These are phyloP conservation scores for Arthroderma uncinatum DNA, from an alignment of 2,329 filamentous ascomycete species.

Conservation along the genomic window DNA sequence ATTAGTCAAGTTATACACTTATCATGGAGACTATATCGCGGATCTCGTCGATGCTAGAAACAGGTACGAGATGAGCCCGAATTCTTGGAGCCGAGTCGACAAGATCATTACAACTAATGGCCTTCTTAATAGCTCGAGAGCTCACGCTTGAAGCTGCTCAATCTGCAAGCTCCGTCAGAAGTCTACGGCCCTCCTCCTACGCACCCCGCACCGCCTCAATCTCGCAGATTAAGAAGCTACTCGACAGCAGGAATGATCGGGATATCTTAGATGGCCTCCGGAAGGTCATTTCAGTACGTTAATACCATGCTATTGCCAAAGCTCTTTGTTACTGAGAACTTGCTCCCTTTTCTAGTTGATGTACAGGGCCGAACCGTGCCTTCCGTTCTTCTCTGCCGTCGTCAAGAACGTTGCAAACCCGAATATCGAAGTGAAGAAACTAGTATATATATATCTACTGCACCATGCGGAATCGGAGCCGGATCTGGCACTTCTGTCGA, in stretches of 20 bases:
- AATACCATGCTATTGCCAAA: background rate
- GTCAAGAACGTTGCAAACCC: slow-evolving; percentile 96
- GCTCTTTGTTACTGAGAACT: background rate
- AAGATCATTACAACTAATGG: slow-evolving; percentile 5
- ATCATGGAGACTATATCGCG: slow-evolving; percentile 90
- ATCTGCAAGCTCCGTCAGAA: slow-evolving; percentile 54
- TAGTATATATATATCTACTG: slow-evolving; percentile 96
- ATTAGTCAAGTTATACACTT: background rate
- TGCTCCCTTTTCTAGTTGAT: slow-evolving; percentile 59
- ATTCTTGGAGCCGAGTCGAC: background rate
- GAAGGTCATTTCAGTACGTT: slow-evolving; percentile 66
- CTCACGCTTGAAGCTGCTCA: slow-evolving; percentile 94
- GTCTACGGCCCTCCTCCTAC: slow-evolving; percentile 42
- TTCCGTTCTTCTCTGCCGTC: slow-evolving; percentile 92
- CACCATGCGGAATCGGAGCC: slow-evolving; percentile 94
- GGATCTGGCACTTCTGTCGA: slow-evolving; percentile 86
- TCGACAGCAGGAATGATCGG: slow-evolving; percentile 86
- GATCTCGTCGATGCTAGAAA: slow-evolving; percentile 89
- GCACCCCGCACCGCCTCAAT: slow-evolving; percentile 57
- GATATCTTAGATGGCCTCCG: slow-evolving; percentile 87
- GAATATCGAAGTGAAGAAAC: slow-evolving; percentile 90
- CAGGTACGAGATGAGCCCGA: slow-evolving; percentile 46
- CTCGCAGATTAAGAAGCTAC: slow-evolving; percentile 82
- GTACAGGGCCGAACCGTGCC: slow-evolving; percentile 77
- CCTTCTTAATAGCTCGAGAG: slow-evolving; percentile 61